Evolutionary conservation across 2,329 filamentous ascomycete species (phyloP), one percentile per base, ranked within the genome.

Genomic region (Neonectria magnoliae): DNA sequence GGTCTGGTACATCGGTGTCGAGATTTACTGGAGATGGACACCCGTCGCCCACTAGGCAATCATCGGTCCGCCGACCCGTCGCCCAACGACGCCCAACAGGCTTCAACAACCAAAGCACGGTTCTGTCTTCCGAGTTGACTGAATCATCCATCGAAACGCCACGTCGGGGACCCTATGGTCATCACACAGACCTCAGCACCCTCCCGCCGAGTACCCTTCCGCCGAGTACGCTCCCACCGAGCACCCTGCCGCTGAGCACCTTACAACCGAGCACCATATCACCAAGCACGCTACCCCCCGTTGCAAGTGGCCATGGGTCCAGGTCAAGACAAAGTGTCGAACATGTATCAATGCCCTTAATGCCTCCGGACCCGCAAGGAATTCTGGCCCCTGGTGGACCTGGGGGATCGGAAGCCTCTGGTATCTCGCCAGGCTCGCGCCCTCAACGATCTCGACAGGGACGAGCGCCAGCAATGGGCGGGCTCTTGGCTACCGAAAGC

Each of bases 11-110:
- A 38, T 85, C 85, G 33, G 83, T 85, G n/a, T 87, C 89, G 22
- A 84, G 84, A 70, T 93, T 88, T 66, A 93, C 91, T 2, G 91
- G 88, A 29, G 92, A 94, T 75, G 90, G 90, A 27, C 83, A 85
- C 64, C 81, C 82, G 3, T 84, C 84, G 16, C 84, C 87, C 2
- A 77, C 81, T 0, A 79, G 84, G 52, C 80, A 70, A 42, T 65
- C 71, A 31, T 65, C 71, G 29, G 71, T 73, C 16, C 77, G 76
- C 4, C 74, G 78, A n/a, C 71, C 75, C 9, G 71, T 71, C 11
- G 69, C 75, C 6, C 60, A 67, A 11, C 68, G 79, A 68, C 78
- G 77, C 4, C 69, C 71, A 14, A 77, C 76, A 10, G 76, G 74
- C 8, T 74, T 38, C 36, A 38, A 74, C 41, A 70, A 67, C 25